A percentile compares a stretch with the other conserved stretches of the same genome.
Evolutionary conservation across 306 rosid species (phyloP).

Genomic region (Rosa persica): DNA sequence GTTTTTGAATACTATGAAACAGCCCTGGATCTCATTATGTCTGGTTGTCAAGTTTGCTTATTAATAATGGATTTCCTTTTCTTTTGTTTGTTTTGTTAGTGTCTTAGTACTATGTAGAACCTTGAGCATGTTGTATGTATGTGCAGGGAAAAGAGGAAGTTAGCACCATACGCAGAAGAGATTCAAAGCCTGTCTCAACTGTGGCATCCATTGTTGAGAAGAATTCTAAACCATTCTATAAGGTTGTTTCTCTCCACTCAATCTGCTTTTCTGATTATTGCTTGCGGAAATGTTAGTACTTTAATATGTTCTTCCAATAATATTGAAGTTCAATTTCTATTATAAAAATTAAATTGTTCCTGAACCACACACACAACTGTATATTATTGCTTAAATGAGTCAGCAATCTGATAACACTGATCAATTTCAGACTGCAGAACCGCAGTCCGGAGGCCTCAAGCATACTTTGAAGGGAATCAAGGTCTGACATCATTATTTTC

Average conservation of each 20-base stretch:
- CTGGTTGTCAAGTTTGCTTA: background rate
- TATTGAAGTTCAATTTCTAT: background rate
- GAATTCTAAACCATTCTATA: conserved; percentile 13
- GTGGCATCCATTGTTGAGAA: conserved; percentile 6
- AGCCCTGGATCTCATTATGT: background rate
- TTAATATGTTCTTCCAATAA: background rate
- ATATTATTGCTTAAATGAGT: background rate
- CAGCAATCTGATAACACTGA: conserved; percentile 5
- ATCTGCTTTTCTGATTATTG: background rate
- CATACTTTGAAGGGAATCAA: conserved; percentile 23
- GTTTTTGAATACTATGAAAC: background rate
- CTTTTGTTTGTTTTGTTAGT: background rate
- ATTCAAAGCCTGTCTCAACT: conserved; percentile 3
- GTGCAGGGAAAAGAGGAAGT: conserved; percentile 25
- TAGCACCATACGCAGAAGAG: conserved; percentile 2
- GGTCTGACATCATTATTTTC: conserved; percentile 7
- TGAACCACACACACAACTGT: background rate
- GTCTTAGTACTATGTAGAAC: background rate
- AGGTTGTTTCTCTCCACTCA: conserved; percentile 19
- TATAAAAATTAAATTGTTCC: background rate
- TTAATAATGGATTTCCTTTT: background rate
- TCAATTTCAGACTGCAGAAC: conserved; percentile 19
- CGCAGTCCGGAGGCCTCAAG: background rate
- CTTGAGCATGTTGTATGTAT: background rate
- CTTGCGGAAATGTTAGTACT: background rate